phyloP scores from a whole-genome alignment of 768 basidiomycete genomes.

The Candolleomyces efflorescens region DNA sequence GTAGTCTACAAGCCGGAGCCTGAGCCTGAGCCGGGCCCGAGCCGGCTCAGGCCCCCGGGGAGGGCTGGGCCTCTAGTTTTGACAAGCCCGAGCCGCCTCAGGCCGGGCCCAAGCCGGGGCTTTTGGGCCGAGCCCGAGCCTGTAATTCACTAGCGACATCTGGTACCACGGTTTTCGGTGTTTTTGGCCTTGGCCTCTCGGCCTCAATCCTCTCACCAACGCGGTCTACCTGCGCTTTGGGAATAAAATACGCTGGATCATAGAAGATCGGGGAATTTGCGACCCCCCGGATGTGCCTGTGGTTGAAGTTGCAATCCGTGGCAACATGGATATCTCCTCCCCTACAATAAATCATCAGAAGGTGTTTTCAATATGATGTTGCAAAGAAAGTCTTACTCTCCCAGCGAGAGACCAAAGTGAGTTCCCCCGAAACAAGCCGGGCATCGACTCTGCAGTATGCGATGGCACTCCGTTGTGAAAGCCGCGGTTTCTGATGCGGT shows the following conservation, averaged over 20 bases:
- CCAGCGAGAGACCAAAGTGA: slow-evolving; percentile 18
- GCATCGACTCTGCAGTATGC: slow-evolving; percentile 22
- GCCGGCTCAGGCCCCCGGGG: no score
- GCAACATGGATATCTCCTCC: slow-evolving; percentile 34
- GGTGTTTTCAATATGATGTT: not conserved
- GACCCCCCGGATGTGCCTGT: slow-evolving; percentile 24
- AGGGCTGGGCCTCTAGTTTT: no score
- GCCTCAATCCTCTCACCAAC: slow-evolving; percentile 24
- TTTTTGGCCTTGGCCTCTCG: slow-evolving; percentile 14
- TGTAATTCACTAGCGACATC: slow-evolving; percentile 12
- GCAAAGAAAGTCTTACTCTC: slow-evolving; percentile 13
- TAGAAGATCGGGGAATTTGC: slow-evolving; percentile 30
- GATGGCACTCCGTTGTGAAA: slow-evolving; percentile 9
- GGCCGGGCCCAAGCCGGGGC: no score
- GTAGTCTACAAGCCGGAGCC: no score
- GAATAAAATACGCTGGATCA: slow-evolving; percentile 27
- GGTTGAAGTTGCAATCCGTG: slow-evolving; percentile 34
- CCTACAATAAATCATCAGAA: slow-evolving; percentile 11
- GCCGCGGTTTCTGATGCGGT: not conserved
- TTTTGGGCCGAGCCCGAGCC: no score
- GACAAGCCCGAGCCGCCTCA: no score
- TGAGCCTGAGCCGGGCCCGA: no score
- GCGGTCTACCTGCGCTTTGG: slow-evolving; percentile 27
- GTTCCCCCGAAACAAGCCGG: slow-evolving; percentile 30
- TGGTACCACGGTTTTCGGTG: slow-evolving; percentile 16